phyloP scores from a whole-genome alignment of 2,329 filamentous ascomycete genomes.

The Neofusicoccum sp. region DNA sequence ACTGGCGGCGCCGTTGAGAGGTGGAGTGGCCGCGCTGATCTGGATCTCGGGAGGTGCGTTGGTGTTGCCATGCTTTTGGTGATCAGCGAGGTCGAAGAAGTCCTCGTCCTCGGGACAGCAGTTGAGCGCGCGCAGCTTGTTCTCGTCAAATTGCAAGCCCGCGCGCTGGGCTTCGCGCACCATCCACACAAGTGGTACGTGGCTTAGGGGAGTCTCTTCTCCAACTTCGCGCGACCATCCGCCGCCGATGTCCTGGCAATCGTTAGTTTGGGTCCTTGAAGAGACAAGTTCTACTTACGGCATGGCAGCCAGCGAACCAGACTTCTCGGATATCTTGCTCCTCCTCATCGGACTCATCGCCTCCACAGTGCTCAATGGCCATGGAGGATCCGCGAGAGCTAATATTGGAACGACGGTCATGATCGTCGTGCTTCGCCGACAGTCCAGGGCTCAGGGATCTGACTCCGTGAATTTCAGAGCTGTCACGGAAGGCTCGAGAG shows the following conservation, averaged over 20 bases:
- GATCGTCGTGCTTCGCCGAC: slow-evolving; percentile 23
- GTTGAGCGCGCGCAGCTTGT: slow-evolving; percentile 68
- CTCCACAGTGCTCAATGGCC: slow-evolving; percentile 22
- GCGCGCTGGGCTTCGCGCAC: slow-evolving; percentile 65
- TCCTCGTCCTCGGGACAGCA: slow-evolving; percentile 55
- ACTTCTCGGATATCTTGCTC: slow-evolving; percentile 78
- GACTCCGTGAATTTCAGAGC: slow-evolving; percentile 38
- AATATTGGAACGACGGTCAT: slow-evolving; percentile 15
- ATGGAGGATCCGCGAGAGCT: background rate
- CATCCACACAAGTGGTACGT: slow-evolving; percentile 72
- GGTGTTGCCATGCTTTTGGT: background rate
- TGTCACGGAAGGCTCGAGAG: slow-evolving; percentile 30
- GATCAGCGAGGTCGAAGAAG: background rate
- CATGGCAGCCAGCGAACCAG: slow-evolving; percentile 79
- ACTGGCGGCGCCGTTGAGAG: slow-evolving; percentile 25
- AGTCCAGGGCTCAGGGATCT: slow-evolving; percentile 36
- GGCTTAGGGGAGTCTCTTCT: slow-evolving; percentile 63
- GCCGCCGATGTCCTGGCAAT: slow-evolving; percentile 66
- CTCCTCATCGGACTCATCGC: slow-evolving; percentile 40
- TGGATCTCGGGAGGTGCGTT: slow-evolving; percentile 34
- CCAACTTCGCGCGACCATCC: slow-evolving; percentile 65
- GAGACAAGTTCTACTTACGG: slow-evolving; percentile 35
- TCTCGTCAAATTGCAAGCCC: slow-evolving; percentile 69
- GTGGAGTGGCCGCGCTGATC: slow-evolving; percentile 30
- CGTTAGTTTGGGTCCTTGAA: background rate